Evolutionary conservation across 1,284 basidiomycete species (phyloP).

Genomic region (Irpex sp.): DNA sequence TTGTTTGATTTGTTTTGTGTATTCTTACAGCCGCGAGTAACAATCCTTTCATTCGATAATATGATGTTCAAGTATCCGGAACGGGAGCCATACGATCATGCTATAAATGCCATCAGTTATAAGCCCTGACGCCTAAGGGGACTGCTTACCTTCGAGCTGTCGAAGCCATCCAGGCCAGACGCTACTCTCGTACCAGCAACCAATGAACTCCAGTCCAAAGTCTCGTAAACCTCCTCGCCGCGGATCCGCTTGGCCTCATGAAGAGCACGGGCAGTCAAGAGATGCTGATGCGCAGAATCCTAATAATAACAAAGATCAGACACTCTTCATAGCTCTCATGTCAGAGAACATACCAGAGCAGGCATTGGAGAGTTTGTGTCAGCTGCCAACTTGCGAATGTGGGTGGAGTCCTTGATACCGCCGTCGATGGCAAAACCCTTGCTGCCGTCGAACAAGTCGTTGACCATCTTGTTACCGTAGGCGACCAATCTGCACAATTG

Average conservation of each 20-base stretch:
- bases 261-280: conserved; percentile 75
- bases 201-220: conserved; percentile 72
- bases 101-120: neutral
- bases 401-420: conserved; percentile 82
- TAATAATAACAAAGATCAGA: conserved; percentile 1
- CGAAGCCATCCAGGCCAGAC: conserved; percentile 64
- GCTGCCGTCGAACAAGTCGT: conserved; percentile 73
- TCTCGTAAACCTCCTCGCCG: conserved; percentile 45
- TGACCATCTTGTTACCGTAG: conserved; percentile 67
- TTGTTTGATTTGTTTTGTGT: neutral
- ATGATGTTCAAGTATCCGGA: neutral
- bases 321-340: neutral
- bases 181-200: conserved; percentile 66
- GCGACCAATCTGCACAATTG: conserved; percentile 40
- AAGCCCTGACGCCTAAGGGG: too few relatives aligned
- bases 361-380: conserved; percentile 81
- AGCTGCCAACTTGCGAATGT: conserved; percentile 58
- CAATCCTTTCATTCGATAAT: neutral
- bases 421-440: conserved; percentile 86
- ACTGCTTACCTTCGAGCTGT: conserved; percentile 35
- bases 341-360: conserved; percentile 38
- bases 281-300: conserved; percentile 74
- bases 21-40: neutral
- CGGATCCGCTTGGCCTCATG: conserved; percentile 44
- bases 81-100: conserved; percentile 5